Evolutionary conservation across 371 early-diverging fungal genomes (phyloP).

Genomic region (Apophysomyces variabilis): DNA sequence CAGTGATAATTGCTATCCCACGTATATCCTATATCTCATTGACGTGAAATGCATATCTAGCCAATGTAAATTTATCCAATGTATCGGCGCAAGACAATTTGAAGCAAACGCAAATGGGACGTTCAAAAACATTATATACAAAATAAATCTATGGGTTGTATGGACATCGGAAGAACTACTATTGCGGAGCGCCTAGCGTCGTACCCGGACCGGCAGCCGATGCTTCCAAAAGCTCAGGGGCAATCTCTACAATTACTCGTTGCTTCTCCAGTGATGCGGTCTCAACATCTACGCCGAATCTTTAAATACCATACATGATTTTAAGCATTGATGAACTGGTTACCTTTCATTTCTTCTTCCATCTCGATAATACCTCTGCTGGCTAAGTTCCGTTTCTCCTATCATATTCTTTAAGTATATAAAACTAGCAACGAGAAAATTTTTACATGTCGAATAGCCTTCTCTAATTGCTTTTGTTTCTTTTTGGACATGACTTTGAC

Average conservation of each 20-base stretch:
- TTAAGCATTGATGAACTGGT: neutral
- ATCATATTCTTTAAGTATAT: neutral
- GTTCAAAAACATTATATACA: no score
- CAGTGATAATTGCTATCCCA: no score
- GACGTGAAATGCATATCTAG: no score
- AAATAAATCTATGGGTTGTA: neutral
- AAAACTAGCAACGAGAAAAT: neutral
- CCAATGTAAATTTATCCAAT: no score
- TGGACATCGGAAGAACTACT: neutral
- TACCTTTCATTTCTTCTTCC: constrained; percentile 56
- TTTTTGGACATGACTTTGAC: constrained; percentile 40
- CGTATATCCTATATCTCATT: no score
- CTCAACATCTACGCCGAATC: constrained; percentile 31
- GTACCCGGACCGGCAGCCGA: constrained; percentile 55
- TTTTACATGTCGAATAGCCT: constrained; percentile 44
- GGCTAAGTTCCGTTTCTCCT: constrained; percentile 44
- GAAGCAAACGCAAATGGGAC: no score
- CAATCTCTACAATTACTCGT: constrained; percentile 35
- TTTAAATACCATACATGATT: neutral
- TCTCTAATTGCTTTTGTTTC: constrained; percentile 50
- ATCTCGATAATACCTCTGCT: constrained; percentile 39
- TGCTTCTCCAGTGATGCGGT: constrained; percentile 29
- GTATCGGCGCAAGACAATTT: no score
- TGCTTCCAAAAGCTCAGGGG: constrained; percentile 46
- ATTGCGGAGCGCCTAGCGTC: constrained; percentile 44